These are phyloP conservation scores for Fusarium stilboides DNA, from an alignment of 2,329 filamentous ascomycete genomes.

Conservation along the genomic window DNA sequence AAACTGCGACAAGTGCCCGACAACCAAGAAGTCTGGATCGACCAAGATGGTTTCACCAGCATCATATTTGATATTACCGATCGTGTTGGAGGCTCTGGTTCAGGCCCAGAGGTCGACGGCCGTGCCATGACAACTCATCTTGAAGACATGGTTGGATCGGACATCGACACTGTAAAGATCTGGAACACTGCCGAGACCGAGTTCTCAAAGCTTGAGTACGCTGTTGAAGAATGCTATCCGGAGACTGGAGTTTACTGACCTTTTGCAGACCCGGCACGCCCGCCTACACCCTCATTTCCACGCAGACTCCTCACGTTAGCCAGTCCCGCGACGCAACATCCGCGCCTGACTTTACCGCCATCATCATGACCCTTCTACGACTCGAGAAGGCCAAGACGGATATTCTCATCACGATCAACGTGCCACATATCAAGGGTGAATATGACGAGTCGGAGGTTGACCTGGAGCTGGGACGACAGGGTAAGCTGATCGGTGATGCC, in stretches of 20 bases:
- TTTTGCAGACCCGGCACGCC: constrained; percentile 62
- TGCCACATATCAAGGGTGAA: constrained; percentile 84
- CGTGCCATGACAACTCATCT: constrained; percentile 78
- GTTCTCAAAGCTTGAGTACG: constrained; percentile 70
- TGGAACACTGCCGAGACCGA: constrained; percentile 75
- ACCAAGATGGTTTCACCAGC: constrained; percentile 84
- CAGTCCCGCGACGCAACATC: constrained; percentile 55
- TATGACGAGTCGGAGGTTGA: constrained; percentile 82
- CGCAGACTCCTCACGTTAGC: constrained; percentile 64
- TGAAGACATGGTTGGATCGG: constrained; percentile 77
- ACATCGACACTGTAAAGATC: constrained; percentile 75
- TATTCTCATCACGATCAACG: constrained; percentile 87
- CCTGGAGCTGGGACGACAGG: constrained; percentile 74
- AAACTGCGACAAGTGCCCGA: constrained; percentile 83
- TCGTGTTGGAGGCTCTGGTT: constrained; percentile 74
- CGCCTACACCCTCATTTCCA: constrained; percentile 79
- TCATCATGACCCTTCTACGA: constrained; percentile 83
- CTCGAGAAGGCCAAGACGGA: constrained; percentile 84
- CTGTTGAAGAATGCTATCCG: neutral
- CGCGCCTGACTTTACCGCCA: constrained; percentile 77
- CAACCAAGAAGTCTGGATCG: constrained; percentile 94
- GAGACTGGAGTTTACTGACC: constrained; percentile 25
- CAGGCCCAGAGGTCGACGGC: constrained; percentile 74
- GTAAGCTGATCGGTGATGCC: constrained; percentile 76
- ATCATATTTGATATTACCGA: constrained; percentile 94